These are phyloP conservation scores for Echeveria elegans DNA, from an alignment of 164 flowering plant genomes.

Conservation along the genomic window DNA sequence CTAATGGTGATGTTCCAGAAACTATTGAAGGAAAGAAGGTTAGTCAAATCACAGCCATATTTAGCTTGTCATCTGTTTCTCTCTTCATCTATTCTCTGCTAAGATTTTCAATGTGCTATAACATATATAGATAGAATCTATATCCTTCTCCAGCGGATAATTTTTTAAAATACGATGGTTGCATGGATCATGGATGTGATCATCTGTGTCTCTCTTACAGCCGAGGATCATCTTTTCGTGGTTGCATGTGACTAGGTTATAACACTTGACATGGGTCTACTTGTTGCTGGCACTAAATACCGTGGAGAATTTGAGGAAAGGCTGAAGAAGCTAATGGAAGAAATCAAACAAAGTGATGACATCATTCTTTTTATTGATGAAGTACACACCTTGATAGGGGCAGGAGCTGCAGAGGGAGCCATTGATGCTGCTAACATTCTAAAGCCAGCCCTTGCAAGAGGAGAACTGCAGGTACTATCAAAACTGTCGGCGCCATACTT, in stretches of 20 bases:
- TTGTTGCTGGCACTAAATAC: conserved; percentile 94
- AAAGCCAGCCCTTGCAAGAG: conserved; percentile 97
- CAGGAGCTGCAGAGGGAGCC: conserved; percentile 97
- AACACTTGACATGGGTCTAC: conserved; percentile 90
- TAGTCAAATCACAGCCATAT: conserved; percentile 9
- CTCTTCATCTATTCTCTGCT: too few species aligned
- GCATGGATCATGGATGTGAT: too few species aligned
- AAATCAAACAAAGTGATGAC: conserved; percentile 88
- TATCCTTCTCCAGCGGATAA: too few species aligned
- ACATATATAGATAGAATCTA: too few species aligned
- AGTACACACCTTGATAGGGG: conserved; percentile 95
- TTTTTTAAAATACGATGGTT: too few species aligned
- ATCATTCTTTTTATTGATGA: conserved; percentile 93
- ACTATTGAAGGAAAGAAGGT: conserved; percentile 96
- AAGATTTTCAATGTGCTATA: too few species aligned
- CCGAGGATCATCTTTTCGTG: too few species aligned
- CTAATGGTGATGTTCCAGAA: conserved; percentile 93
- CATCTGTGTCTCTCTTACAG: too few species aligned
- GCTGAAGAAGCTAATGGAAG: conserved; percentile 88
- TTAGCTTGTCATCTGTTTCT: too few species aligned
- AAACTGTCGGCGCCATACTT: too few species aligned
- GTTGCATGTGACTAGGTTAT: conserved; percentile 80
- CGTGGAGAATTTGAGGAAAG: conserved; percentile 99
- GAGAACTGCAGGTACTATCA: conserved; percentile 79
- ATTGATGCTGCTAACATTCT: conserved; percentile 98